Conservation (phyloP, 306 rosid species). For the Vigna angularis region DNA sequence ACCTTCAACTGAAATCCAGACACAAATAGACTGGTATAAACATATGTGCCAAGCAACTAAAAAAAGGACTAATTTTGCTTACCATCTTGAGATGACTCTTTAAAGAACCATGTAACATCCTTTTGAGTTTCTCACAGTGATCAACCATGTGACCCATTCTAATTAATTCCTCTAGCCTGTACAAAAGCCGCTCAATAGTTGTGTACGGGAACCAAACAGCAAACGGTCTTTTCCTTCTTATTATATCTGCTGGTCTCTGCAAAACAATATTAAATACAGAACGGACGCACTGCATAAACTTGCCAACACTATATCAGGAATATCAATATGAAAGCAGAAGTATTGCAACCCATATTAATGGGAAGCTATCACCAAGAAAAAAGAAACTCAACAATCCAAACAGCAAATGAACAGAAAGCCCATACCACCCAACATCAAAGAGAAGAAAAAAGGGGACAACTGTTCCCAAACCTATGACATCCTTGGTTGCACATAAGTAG, state of each 20-base stretch:
- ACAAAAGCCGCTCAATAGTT: conserved; percentile 71
- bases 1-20: conserved; percentile 59
- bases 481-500: not conserved
- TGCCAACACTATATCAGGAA: conserved; percentile 15
- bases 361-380: not conserved
- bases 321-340: conserved; percentile 4
- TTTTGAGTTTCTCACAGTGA: conserved; percentile 76
- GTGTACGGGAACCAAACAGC: conserved; percentile 93
- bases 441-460: not conserved
- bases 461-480: not conserved
- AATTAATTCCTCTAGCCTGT: conserved; percentile 76
- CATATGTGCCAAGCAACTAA: not conserved
- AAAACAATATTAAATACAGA: conserved; percentile 40
- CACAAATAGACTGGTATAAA: conserved; percentile 23
- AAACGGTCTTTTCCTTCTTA: conserved; percentile 77
- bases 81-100: conserved; percentile 74
- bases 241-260: conserved; percentile 79
- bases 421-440: not conserved
- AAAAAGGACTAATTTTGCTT: conserved; percentile 30
- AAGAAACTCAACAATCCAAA: not conserved
- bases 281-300: conserved; percentile 3
- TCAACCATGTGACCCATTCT: conserved; percentile 82
- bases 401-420: not conserved
- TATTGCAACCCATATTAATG: not conserved
- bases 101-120: conserved; percentile 69